These are phyloP conservation scores for Irpex sp. DNA, from an alignment of 1,284 basidiomycete genomes.

Conservation along the genomic window DNA sequence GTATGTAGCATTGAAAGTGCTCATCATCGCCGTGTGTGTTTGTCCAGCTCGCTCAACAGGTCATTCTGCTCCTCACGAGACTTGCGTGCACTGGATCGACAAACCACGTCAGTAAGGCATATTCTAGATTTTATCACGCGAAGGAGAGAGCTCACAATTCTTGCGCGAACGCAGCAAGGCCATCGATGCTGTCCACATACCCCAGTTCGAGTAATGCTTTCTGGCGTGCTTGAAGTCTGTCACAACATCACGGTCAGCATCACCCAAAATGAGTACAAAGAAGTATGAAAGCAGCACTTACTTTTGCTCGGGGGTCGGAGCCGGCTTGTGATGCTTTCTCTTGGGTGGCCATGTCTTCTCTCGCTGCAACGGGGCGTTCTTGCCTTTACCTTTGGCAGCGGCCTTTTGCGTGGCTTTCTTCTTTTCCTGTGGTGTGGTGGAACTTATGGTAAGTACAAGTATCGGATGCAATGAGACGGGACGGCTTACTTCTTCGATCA, in stretches of 20 bases:
- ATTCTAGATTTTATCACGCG: too few relatives aligned
- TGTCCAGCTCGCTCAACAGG: conserved; percentile 8
- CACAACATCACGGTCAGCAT: conserved; percentile 4
- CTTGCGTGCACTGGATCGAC: too few relatives aligned
- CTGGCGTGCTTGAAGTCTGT: conserved; percentile 47
- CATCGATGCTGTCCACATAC: conserved; percentile 43
- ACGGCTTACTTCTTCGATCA: conserved; percentile 43
- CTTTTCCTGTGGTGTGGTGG: conserved; percentile 16
- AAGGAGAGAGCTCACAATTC: conserved; percentile 51
- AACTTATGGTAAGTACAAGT: not conserved
- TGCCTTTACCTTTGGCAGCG: conserved; percentile 18
- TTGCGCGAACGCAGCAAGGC: conserved; percentile 51
- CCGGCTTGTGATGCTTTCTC: conserved; percentile 50
- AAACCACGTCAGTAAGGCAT: too few relatives aligned
- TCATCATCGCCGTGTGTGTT: not conserved
- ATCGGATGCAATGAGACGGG: not conserved
- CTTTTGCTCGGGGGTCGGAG: conserved; percentile 44
- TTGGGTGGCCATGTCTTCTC: conserved; percentile 51
- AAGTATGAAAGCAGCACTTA: conserved; percentile 23
- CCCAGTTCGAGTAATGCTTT: conserved; percentile 55
- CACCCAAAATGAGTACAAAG: too few relatives aligned
- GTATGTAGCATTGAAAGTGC: too few relatives aligned
- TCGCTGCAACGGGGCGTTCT: conserved; percentile 2
- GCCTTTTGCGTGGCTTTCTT: conserved; percentile 20
- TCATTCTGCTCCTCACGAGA: conserved; percentile 13